Evolutionary conservation across 75 land plant genomes (phyloP).

Genomic region (Gnetum montanum): DNA sequence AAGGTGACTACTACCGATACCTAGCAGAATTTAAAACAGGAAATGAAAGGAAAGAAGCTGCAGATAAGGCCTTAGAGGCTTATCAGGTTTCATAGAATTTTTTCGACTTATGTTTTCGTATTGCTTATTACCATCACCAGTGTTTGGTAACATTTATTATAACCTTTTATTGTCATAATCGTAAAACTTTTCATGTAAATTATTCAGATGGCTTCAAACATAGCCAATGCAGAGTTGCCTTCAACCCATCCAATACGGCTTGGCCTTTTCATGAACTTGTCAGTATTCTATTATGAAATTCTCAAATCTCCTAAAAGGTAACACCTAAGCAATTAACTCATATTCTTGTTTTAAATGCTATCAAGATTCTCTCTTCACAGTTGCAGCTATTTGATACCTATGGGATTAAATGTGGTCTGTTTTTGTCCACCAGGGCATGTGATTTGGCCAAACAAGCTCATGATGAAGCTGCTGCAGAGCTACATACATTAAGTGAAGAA

Average conservation of each 20-base stretch:
- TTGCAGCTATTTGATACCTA: too few species aligned
- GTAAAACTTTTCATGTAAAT: too few species aligned
- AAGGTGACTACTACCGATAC: conserved; percentile 58
- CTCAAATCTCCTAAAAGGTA: conserved; percentile 58
- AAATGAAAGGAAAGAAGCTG: conserved; percentile 52
- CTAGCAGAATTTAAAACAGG: conserved; percentile 60
- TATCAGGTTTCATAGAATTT: too few species aligned
- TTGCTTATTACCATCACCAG: too few species aligned
- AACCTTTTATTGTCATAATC: too few species aligned
- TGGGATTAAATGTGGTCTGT: too few species aligned
- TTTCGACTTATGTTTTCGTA: too few species aligned
- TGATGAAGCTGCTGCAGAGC: conserved; percentile 95
- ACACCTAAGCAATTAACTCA: conserved; percentile 7
- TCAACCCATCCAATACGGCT: conserved; percentile 65
- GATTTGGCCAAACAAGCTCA: conserved; percentile 94
- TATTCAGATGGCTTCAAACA: conserved; percentile 42
- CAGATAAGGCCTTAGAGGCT: conserved; percentile 48
- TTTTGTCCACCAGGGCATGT: conserved; percentile 66
- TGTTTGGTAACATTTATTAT: too few species aligned
- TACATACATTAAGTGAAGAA: conserved; percentile 88
- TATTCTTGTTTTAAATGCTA: too few species aligned
- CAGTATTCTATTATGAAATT: conserved; percentile 70
- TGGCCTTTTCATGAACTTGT: conserved; percentile 58
- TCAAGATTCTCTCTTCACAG: too few species aligned
- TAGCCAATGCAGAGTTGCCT: conserved; percentile 45